These are phyloP conservation scores for Fusarium clavum DNA, from an alignment of 2,329 filamentous ascomycete genomes.

Conservation along the genomic window DNA sequence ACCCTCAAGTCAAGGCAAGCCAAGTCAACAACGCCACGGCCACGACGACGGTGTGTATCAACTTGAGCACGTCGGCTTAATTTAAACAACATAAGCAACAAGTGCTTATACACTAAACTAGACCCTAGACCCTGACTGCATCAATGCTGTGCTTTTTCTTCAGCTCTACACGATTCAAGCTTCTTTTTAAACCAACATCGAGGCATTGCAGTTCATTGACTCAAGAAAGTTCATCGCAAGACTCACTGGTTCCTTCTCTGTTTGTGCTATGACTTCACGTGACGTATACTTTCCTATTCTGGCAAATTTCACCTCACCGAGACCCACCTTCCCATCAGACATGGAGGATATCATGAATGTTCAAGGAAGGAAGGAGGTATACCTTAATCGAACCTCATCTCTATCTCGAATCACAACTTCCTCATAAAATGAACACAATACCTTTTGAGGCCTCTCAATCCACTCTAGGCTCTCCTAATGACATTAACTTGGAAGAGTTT, in stretches of 20 bases:
- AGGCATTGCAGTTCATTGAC: neutral
- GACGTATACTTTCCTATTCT: constrained; percentile 34
- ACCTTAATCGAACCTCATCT: constrained; percentile 9
- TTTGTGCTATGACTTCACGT: constrained; percentile 25
- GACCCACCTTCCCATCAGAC: constrained; percentile 1
- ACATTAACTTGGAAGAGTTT: constrained; percentile 42
- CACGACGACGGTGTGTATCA: neutral
- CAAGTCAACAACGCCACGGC: neutral
- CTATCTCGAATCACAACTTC: neutral
- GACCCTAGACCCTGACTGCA: neutral
- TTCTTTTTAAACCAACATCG: neutral
- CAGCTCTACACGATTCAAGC: neutral
- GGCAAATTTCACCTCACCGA: constrained; percentile 32
- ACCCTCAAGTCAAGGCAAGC: neutral
- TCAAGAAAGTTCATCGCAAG: neutral
- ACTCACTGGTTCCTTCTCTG: constrained; percentile 2
- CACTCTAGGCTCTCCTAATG: neutral
- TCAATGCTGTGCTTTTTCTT: neutral
- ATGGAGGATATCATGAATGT: constrained; percentile 13
- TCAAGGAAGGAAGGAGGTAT: constrained; percentile 22
- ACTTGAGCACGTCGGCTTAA: constrained; percentile 1
- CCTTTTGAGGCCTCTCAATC: neutral
- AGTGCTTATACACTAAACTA: constrained; percentile 18
- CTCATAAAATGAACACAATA: constrained; percentile 7
- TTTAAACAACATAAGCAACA: neutral